Evolutionary conservation across 805 yeast species (phyloP).

Genomic region (Candida methanosorbosa): DNA sequence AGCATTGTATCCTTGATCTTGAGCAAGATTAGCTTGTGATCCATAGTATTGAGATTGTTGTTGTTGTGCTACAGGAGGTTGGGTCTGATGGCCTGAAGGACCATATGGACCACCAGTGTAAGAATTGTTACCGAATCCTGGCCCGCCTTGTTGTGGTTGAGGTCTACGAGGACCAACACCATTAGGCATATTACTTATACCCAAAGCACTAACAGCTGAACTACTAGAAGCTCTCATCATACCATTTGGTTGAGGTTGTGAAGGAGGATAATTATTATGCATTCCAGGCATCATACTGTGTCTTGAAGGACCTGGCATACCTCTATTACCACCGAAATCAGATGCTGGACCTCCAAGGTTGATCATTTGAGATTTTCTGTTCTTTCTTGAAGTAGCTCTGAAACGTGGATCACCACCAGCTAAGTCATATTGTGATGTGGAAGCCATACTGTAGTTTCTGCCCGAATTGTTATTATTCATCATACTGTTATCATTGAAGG

Average conservation of each 20-base stretch:
- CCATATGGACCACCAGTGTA: constrained; percentile 7
- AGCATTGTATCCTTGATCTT: constrained; percentile 4
- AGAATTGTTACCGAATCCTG: constrained; percentile 12
- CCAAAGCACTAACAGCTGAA: not conserved
- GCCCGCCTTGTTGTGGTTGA: not conserved
- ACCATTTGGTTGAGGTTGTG: constrained; percentile 7
- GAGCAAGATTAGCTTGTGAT: constrained; percentile 1
- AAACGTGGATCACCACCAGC: constrained; percentile 16
- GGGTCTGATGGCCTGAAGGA: not conserved
- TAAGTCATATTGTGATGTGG: constrained; percentile 6
- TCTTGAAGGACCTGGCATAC: constrained; percentile 20
- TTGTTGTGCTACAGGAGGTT: not conserved
- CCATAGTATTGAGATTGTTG: not conserved
- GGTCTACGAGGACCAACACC: not conserved
- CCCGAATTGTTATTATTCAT: constrained; percentile 8
- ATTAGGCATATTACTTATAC: not conserved
- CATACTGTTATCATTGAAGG: constrained; percentile 1
- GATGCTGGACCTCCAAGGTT: constrained; percentile 12
- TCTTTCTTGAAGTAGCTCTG: constrained; percentile 36
- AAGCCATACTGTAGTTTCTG: constrained; percentile 6
- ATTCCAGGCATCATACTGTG: constrained; percentile 22
- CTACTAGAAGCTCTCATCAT: constrained; percentile 5
- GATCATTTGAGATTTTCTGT: constrained; percentile 31
- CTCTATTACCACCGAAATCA: constrained; percentile 16
- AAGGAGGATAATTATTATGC: constrained; percentile 5